Percentiles rank a stretch among this genome's conserved stretches.
Evolutionary conservation across 805 yeast species (phyloP).

Genomic region (Wickerhamomyces chaumierensis): DNA sequence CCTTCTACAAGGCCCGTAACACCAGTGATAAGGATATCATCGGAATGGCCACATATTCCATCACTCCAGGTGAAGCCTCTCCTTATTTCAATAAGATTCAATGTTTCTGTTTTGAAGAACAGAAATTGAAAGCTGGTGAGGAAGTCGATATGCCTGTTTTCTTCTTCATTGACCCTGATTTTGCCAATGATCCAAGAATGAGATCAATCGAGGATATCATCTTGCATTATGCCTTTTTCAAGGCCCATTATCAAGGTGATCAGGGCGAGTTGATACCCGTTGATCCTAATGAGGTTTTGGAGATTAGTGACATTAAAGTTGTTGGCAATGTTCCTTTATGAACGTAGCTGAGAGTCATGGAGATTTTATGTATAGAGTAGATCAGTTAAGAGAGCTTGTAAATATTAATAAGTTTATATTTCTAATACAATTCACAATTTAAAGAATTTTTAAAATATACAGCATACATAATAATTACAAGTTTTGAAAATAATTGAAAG

Average conservation of each 20-base stretch:
- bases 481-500: too few relatives aligned
- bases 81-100: slow-evolving; percentile 95
- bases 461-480: too few relatives aligned
- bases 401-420: too few relatives aligned
- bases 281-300: slow-evolving; percentile 15
- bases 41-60: slow-evolving; percentile 98
- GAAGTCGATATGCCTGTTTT: slow-evolving; percentile 98
- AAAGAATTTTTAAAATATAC: too few relatives aligned
- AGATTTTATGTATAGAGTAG: too few relatives aligned
- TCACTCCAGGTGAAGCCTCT: slow-evolving; percentile 92
- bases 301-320: slow-evolving; percentile 14
- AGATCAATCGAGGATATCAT: slow-evolving; percentile 82
- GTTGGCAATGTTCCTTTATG: not conserved
- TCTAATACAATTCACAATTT: too few relatives aligned
- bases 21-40: slow-evolving; percentile 78
- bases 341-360: too few relatives aligned
- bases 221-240: slow-evolving; percentile 87
- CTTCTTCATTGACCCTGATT: slow-evolving; percentile 94
- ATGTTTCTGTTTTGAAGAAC: slow-evolving; percentile 97
- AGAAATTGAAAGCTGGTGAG: slow-evolving; percentile 85
- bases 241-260: slow-evolving; percentile 31
- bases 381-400: too few relatives aligned
- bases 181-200: slow-evolving; percentile 87
- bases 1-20: slow-evolving; percentile 89
- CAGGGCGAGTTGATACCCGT: slow-evolving; percentile 25